These are phyloP conservation scores for Mychonastes homosphaera DNA, from an alignment of 139 green algal species.

Conservation along the genomic window DNA sequence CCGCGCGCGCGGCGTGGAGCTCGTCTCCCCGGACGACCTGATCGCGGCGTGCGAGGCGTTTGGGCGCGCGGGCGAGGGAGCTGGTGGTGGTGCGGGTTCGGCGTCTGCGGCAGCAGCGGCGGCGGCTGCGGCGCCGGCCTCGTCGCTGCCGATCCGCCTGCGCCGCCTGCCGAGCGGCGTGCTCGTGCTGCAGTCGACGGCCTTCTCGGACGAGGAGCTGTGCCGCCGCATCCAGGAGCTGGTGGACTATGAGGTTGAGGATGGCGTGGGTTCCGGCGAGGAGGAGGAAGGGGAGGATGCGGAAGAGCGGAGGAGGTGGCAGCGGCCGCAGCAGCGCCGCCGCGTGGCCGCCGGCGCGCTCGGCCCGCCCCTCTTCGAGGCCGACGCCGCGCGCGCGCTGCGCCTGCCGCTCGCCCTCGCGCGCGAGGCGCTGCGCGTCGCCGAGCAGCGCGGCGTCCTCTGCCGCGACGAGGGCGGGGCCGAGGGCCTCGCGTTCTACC, in stretches of 20 bases:
- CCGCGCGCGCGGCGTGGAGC: conserved; percentile 74
- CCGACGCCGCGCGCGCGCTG: conserved; percentile 44
- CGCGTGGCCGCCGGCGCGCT: conserved; percentile 13
- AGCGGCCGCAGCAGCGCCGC: not conserved
- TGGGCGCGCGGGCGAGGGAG: conserved; percentile 10
- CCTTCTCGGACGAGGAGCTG: conserved; percentile 40
- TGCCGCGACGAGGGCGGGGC: conserved; percentile 75
- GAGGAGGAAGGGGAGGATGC: too few species aligned
- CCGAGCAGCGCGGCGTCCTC: conserved; percentile 64
- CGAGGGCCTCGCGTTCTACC: conserved; percentile 75
- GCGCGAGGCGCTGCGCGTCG: conserved; percentile 66
- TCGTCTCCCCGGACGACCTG: conserved; percentile 91
- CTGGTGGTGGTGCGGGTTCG: not conserved
- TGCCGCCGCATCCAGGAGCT: conserved; percentile 26
- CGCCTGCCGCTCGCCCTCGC: conserved; percentile 55
- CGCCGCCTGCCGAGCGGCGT: conserved; percentile 59
- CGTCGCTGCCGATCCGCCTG: conserved; percentile 32
- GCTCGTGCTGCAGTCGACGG: conserved; percentile 53
- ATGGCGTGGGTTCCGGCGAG: not conserved
- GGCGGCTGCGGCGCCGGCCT: not conserved
- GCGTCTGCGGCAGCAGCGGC: not conserved
- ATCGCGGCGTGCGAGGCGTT: conserved; percentile 48
- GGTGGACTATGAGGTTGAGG: conserved; percentile 11
- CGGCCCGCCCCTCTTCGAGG: conserved; percentile 38
- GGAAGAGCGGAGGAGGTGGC: too few species aligned